These are phyloP conservation scores for Trametes cubensis DNA, from an alignment of 768 basidiomycete genomes.

Conservation along the genomic window DNA sequence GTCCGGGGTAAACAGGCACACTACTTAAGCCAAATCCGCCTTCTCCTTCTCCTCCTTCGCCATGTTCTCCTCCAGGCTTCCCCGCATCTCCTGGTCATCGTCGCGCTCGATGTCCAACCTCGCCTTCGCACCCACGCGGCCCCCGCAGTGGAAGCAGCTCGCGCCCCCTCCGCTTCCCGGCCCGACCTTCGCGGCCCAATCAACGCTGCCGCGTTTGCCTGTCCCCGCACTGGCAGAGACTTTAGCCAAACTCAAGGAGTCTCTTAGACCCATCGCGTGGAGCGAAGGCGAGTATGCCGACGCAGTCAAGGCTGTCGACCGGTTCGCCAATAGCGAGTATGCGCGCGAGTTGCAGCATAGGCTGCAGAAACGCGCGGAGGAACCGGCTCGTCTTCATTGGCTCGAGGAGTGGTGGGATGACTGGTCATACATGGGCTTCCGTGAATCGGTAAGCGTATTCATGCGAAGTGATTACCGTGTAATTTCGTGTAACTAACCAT, in stretches of 20 bases:
- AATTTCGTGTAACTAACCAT: not conserved
- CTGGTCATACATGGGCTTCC: slow-evolving; percentile 75
- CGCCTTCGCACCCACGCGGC: slow-evolving; percentile 39
- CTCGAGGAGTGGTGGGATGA: slow-evolving; percentile 97
- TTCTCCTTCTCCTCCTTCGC: not conserved
- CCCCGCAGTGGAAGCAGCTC: slow-evolving; percentile 68
- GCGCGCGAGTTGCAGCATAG: slow-evolving; percentile 61
- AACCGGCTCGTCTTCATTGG: slow-evolving; percentile 67
- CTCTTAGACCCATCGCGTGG: slow-evolving; percentile 74
- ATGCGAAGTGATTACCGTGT: too few relatives aligned
- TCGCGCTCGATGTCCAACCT: slow-evolving; percentile 21
- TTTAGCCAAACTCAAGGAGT: slow-evolving; percentile 66
- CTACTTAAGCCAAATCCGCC: not conserved
- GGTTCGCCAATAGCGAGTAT: slow-evolving; percentile 50
- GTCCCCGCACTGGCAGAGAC: slow-evolving; percentile 72
- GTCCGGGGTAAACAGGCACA: not conserved
- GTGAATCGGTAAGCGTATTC: slow-evolving; percentile 73
- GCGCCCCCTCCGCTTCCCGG: slow-evolving; percentile 60
- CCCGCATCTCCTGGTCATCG: slow-evolving; percentile 19
- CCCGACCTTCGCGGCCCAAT: slow-evolving; percentile 67
- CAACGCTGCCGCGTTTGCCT: slow-evolving; percentile 69
- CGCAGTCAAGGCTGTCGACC: slow-evolving; percentile 64
- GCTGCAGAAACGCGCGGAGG: slow-evolving; percentile 56
- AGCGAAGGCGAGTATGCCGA: slow-evolving; percentile 57
- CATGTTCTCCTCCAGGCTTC: slow-evolving; percentile 20